Conservation (phyloP, 805 yeast species). For the Lipomyces anomalus region DNA sequence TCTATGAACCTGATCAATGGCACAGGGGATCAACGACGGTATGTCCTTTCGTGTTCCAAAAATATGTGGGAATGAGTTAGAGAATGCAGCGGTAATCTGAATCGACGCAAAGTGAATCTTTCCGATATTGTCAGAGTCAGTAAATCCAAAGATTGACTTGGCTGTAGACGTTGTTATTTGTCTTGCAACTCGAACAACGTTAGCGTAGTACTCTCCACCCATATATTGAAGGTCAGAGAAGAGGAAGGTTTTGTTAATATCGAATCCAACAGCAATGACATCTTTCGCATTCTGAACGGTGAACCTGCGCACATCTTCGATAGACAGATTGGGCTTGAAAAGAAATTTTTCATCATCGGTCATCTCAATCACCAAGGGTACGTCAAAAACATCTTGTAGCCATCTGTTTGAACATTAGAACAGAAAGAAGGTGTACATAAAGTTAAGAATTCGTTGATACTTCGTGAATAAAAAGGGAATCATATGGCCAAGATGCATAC, state of each 20-base stretch:
- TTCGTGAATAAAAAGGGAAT: conserved; percentile 92
- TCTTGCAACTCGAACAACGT: conserved; percentile 84
- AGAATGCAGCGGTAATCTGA: conserved; percentile 94
- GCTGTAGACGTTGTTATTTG: conserved; percentile 97
- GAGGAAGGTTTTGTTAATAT: conserved; percentile 89
- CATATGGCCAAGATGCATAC: conserved; percentile 96
- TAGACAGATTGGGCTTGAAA: conserved; percentile 83
- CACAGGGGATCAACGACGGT: conserved; percentile 96
- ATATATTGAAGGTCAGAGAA: conserved; percentile 89
- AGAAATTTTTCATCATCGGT: conserved; percentile 95
- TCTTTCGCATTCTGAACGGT: conserved; percentile 84
- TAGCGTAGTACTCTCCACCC: conserved; percentile 92
- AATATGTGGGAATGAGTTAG: conserved; percentile 91
- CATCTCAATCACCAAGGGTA: conserved; percentile 80
- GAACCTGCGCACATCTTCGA: conserved; percentile 78
- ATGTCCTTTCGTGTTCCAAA: conserved; percentile 82
- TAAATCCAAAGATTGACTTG: conserved; percentile 92
- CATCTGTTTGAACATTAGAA: conserved; percentile 51
- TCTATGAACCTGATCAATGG: conserved; percentile 73
- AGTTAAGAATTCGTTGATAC: conserved; percentile 4
- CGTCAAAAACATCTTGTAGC: conserved; percentile 97
- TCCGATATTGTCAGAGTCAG: conserved; percentile 91
- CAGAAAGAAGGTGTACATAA: neutral
- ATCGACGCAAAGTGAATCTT: conserved; percentile 91
- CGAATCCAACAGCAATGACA: conserved; percentile 89